Percentiles rank a stretch among this genome's conserved stretches.
These are phyloP conservation scores for Erodium texanum DNA, from an alignment of 441 rosid species.

Conservation along the genomic window DNA sequence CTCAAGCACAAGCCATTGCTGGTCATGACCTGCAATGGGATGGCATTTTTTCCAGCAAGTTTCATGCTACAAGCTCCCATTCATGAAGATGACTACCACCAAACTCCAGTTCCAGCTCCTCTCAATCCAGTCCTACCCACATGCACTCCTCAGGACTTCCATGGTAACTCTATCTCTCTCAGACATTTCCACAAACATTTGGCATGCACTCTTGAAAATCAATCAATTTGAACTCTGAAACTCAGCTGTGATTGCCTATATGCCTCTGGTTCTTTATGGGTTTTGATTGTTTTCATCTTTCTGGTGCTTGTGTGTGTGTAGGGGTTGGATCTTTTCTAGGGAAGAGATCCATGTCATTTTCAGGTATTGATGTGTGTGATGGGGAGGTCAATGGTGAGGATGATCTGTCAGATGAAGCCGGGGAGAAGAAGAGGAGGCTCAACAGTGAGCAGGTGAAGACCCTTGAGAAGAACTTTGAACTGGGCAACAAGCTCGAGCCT, in stretches of 20 bases:
- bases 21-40: conserved; percentile 59
- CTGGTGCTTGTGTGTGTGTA: conserved; percentile 17
- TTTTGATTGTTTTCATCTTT: neutral
- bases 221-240: too few species aligned
- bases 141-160: conserved; percentile 48
- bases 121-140: conserved; percentile 45
- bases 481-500: conserved; percentile 91
- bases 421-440: conserved; percentile 95
- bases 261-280: neutral
- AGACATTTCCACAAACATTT: neutral
- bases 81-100: conserved; percentile 32
- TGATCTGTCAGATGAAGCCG: conserved; percentile 77
- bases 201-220: too few species aligned
- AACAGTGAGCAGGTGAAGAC: conserved; percentile 82
- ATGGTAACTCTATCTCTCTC: conserved; percentile 36
- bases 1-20: neutral
- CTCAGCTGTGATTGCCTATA: too few species aligned
- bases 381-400: conserved; percentile 50
- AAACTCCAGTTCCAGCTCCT: conserved; percentile 19
- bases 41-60: conserved; percentile 79
- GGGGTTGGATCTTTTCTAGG: conserved; percentile 71
- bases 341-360: conserved; percentile 77
- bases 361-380: conserved; percentile 40
- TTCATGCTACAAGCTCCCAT: conserved; percentile 72
- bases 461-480: conserved; percentile 81